Base-by-base conservation (phyloP, 2,329 filamentous ascomycete genomes). In the Phaeomoniella chlamydospora region DNA sequence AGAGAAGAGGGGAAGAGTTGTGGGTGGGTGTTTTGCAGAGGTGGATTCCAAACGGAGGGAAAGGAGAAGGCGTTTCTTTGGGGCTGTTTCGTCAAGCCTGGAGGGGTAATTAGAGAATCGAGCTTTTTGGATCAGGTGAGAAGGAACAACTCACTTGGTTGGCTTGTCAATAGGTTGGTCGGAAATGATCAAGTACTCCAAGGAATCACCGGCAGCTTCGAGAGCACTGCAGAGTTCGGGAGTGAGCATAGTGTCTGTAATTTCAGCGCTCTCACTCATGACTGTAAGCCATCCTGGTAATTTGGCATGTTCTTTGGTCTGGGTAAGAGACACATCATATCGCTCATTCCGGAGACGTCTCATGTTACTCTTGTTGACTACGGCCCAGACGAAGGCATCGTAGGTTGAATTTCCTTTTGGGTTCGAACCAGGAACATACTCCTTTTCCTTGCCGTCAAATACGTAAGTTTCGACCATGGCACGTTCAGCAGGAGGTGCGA, bases 281-380 rank as follows among this genome's bases (percentile, higher is more conserved):
- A 94, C 75, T 10, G 85, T 94, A 37, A 80, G 68, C 87, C 87
- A 98, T 44, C 70, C 62, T 19, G 90, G 88, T 19, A 98, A 74
- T 67, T 93, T 94, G 37, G 80, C 55, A 61, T 87, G 75, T 52
- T 98, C 90, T 70, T 93, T 94, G 54, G 88, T 94, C 45, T 77
- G 77, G 30, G 90, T 94, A 47, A 98, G 72, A 36, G 84, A 93
- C 37, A 94, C 67, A 56, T 98, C 90, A 62, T 94, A 98, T 49
- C 90, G 82, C 43, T 94, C 85, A 33, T 94, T 82, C 42, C 90
- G 80, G 49, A 94, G 72, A 50, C 74, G 68, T 65, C 83, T 84
- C 88, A 98, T 96, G 55, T 72, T 64, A 49, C 86, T 79, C 74
- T 98, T 98, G 71, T 96, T 85, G 43, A 96, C 87, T 46, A 98